Base-by-base conservation (phyloP, 257 asterid genomes). In the Fraxinus americana region DNA sequence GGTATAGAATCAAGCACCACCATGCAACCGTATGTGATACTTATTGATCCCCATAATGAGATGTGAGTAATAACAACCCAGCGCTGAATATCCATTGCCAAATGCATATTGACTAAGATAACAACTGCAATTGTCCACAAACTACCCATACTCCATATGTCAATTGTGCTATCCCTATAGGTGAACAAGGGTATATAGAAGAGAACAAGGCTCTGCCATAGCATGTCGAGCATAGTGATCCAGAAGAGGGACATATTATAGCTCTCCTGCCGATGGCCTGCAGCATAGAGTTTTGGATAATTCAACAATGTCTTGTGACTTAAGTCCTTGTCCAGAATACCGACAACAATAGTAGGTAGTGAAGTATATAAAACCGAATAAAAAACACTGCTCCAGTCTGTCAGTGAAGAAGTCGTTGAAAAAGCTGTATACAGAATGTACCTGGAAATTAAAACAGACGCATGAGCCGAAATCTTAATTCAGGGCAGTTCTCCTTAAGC, bases 91-190 rank as follows among this genome's bases (percentile, higher is more conserved):
- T 96, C 98, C 99, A 96, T 96, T 61, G 99, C 99, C 88, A 96
- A 85, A 86, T 96, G 97, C 82, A 93, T 78, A 78, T 93, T 96
- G 72, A 96, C 99, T 61, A 93, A 81, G 81, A 96, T 85, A 77
- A 89, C 98, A 77, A 96, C 99, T 30, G 97, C 92, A 72, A 91
- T 88, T 41, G 99, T 96, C 99, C 99, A 96, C 85, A 96, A 88
- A 91, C 96, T 93, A 80, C 99, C 99, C 87, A 96, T 85, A 78
- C 99, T 96, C 99, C 98, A 96, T 77, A 93, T 91, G 88, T 96
- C 99, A 70, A 96, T 86, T 6, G 90, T 89, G 88, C 98, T 90
- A 77, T 92, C 94, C 80, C 78, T 81, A 83, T 90, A 93, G 75
- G 83, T 86, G 83, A 85, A 90, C 66, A 91, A 73, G 59, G 99